Evolutionary conservation across 139 green algal species (phyloP).

Genomic region (Chlamydomonas applanata): DNA sequence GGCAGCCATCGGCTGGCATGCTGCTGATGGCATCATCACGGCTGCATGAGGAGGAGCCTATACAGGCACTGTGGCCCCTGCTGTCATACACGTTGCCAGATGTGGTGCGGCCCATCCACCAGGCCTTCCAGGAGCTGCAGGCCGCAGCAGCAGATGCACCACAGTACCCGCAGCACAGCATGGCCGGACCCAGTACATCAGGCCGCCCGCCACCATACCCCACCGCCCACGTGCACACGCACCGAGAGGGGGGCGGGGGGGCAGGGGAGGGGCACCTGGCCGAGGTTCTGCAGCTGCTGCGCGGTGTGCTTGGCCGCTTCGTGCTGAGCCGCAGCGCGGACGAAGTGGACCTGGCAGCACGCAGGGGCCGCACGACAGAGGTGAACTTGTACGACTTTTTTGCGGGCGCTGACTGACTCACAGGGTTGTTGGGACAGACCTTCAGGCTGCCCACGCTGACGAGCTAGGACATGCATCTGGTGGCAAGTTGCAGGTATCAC

Average conservation of each 20-base stretch:
- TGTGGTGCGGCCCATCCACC: not conserved
- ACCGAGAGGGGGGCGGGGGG: no score
- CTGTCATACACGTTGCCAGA: not conserved
- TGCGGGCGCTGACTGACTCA: not conserved
- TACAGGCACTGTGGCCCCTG: conserved; percentile 1
- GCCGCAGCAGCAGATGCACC: not conserved
- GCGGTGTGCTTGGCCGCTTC: not conserved
- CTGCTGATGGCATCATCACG: not conserved
- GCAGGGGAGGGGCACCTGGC: not conserved
- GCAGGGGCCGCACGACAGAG: not conserved
- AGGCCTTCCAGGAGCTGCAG: not conserved
- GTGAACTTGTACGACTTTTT: conserved; percentile 10
- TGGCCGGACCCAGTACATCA: no score
- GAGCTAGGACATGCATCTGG: no score
- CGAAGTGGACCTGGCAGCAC: conserved; percentile 5
- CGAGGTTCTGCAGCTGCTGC: not conserved
- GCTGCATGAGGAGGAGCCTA: not conserved
- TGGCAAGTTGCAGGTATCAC: no score
- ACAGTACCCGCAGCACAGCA: not conserved
- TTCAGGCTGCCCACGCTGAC: no score
- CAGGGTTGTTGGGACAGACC: no score
- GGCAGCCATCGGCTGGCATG: not conserved
- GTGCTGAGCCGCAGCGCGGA: conserved; percentile 5
- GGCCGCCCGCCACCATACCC: no score
- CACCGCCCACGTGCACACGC: no score